These are phyloP conservation scores for Plectosphaerella sp. DNA, from an alignment of 2,329 filamentous ascomycete species.

Conservation along the genomic window DNA sequence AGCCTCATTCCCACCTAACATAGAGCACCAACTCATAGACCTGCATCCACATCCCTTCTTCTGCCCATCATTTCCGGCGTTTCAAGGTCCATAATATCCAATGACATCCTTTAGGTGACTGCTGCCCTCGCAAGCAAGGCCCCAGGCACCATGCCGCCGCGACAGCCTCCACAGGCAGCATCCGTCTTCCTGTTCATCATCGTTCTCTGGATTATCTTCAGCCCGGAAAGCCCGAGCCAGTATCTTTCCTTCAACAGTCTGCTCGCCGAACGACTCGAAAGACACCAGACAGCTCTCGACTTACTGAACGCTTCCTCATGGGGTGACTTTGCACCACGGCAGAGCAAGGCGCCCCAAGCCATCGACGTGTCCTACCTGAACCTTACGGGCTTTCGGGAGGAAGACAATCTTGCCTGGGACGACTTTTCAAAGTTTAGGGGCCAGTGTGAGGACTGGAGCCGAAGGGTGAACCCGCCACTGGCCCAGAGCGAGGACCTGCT, in stretches of 20 bases:
- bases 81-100: not conserved
- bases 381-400: constrained; percentile 70
- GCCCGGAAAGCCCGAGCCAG: constrained; percentile 23
- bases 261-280: constrained; percentile 41
- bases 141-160: constrained; percentile 36
- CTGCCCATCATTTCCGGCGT: not conserved
- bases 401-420: constrained; percentile 76
- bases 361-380: constrained; percentile 49
- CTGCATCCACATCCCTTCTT: no score
- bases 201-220: constrained; percentile 39
- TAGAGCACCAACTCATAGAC: no score
- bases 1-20: no score
- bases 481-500: constrained; percentile 33
- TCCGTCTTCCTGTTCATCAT: constrained; percentile 36
- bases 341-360: constrained; percentile 7
- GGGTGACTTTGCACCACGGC: constrained; percentile 54
- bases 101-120: no score
- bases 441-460: constrained; percentile 58
- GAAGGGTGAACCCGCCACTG: constrained; percentile 41
- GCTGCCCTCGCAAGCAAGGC: no score
- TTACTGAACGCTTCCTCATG: constrained; percentile 53
- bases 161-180: constrained; percentile 26
- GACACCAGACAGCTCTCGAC: constrained; percentile 46
- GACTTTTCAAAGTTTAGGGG: constrained; percentile 63
- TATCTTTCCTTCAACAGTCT: constrained; percentile 17